Percentiles rank a stretch among this genome's conserved stretches.
These are phyloP conservation scores for Cyberlindnera amylophila DNA, from an alignment of 805 yeast species.

Conservation along the genomic window DNA sequence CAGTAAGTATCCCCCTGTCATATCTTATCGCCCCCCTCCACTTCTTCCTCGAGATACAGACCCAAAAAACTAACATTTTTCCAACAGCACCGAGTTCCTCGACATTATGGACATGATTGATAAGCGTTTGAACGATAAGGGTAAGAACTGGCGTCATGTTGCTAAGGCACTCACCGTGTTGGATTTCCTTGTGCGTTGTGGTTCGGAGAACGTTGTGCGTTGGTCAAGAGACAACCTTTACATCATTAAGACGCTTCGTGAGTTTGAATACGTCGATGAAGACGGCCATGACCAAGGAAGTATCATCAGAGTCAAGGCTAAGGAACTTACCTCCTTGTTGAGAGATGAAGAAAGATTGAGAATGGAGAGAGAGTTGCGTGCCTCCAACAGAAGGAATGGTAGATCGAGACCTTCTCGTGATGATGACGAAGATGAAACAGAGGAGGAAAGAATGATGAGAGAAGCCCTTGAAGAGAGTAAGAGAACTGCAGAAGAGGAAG, in stretches of 20 bases:
- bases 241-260: slow-evolving; percentile 84
- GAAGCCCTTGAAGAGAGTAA: slow-evolving; percentile 78
- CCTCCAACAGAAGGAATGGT: slow-evolving; percentile 34
- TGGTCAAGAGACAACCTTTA: slow-evolving; percentile 92
- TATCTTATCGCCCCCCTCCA: too few relatives aligned
- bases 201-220: slow-evolving; percentile 81
- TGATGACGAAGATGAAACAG: slow-evolving; percentile 32
- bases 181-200: slow-evolving; percentile 80
- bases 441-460: slow-evolving; percentile 72
- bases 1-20: slow-evolving; percentile 24
- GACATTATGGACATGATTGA: slow-evolving; percentile 95
- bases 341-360: slow-evolving; percentile 77
- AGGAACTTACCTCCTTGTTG: slow-evolving; percentile 76
- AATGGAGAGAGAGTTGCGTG: slow-evolving; percentile 54
- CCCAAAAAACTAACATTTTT: background rate
- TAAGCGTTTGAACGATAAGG: slow-evolving; percentile 88
- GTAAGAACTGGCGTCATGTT: slow-evolving; percentile 95
- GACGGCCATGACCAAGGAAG: slow-evolving; percentile 82
- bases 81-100: slow-evolving; percentile 59
- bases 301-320: slow-evolving; percentile 83
- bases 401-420: too few relatives aligned
- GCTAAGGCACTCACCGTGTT: slow-evolving; percentile 87
- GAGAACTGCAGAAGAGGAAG: slow-evolving; percentile 82
- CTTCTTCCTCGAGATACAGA: too few relatives aligned
- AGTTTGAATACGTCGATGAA: slow-evolving; percentile 80